Evolutionary conservation across 2,329 filamentous ascomycete species (phyloP).

Genomic region (Acrodontium crateriforme): DNA sequence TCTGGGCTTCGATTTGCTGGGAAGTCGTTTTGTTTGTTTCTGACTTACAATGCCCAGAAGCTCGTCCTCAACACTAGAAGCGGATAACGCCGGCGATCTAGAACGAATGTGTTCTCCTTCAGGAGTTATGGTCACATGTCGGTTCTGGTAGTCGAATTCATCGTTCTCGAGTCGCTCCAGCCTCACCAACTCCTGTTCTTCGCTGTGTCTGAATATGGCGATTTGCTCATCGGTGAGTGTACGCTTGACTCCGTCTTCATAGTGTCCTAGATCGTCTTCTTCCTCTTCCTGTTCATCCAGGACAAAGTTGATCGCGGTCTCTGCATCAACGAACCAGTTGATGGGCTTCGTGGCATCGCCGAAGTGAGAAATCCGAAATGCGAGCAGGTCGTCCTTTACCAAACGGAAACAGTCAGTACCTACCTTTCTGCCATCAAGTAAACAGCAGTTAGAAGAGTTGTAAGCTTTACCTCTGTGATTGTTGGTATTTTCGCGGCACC

Average conservation of each 20-base stretch:
- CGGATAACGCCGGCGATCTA: constrained; percentile 12
- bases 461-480: constrained; percentile 19
- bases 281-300: constrained; percentile 35
- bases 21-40: neutral
- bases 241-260: constrained; percentile 71
- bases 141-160: constrained; percentile 1
- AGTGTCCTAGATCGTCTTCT: constrained; percentile 62
- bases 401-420: constrained; percentile 15
- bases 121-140: neutral
- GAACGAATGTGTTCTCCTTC: neutral
- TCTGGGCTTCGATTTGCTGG: constrained; percentile 1
- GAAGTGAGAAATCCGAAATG: constrained; percentile 32
- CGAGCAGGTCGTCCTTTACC: constrained; percentile 28
- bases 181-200: constrained; percentile 59
- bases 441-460: neutral
- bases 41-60: constrained; percentile 1
- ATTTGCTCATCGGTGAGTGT: constrained; percentile 88
- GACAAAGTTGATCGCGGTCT: constrained; percentile 13
- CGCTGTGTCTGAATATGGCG: constrained; percentile 76
- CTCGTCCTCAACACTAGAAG: constrained; percentile 15
- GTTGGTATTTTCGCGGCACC: constrained; percentile 7
- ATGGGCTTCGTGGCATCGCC: constrained; percentile 24
- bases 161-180: constrained; percentile 17
- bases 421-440: constrained; percentile 9
- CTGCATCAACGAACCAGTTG: constrained; percentile 18